phyloP scores from a whole-genome alignment of 495 filamentous ascomycete genomes.

The Astrocystis sublimbata region DNA sequence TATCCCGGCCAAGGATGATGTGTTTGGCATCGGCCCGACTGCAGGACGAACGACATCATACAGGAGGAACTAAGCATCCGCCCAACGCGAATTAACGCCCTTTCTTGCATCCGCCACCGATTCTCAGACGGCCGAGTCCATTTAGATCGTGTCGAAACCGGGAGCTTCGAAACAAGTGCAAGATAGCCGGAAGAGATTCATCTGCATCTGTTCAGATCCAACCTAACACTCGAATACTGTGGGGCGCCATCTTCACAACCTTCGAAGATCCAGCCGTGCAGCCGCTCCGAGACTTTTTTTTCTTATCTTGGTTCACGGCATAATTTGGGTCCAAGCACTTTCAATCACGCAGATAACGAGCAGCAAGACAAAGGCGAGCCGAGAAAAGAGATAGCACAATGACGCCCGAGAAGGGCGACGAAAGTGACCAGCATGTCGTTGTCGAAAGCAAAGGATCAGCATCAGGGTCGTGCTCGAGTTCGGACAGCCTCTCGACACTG shows the following conservation, averaged over 20 bases:
- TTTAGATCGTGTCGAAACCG: not conserved
- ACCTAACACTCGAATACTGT: not conserved
- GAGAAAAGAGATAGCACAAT: not conserved
- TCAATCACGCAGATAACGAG: too few species aligned
- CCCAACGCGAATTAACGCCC: too few species aligned
- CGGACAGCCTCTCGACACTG: constrained; percentile 24
- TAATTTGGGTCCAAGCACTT: too few species aligned
- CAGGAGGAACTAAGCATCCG: not conserved
- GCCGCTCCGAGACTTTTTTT: not conserved
- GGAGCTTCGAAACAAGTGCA: too few species aligned
- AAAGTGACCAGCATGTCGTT: constrained; percentile 7
- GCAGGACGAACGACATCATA: constrained; percentile 10
- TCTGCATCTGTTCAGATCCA: too few species aligned
- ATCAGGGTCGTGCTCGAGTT: too few species aligned
- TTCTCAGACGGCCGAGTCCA: not conserved
- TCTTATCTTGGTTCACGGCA: not conserved
- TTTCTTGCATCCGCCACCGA: not conserved
- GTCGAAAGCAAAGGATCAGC: not conserved
- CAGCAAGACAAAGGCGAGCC: not conserved
- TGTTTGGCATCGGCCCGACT: not conserved
- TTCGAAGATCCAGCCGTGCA: not conserved
- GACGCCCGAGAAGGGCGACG: constrained; percentile 1
- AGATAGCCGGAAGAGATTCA: not conserved
- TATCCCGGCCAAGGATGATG: constrained; percentile 13
- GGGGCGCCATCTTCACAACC: constrained; percentile 2